These are phyloP conservation scores for Wickerhamiella siamensis DNA, from an alignment of 805 yeast genomes.

Conservation along the genomic window DNA sequence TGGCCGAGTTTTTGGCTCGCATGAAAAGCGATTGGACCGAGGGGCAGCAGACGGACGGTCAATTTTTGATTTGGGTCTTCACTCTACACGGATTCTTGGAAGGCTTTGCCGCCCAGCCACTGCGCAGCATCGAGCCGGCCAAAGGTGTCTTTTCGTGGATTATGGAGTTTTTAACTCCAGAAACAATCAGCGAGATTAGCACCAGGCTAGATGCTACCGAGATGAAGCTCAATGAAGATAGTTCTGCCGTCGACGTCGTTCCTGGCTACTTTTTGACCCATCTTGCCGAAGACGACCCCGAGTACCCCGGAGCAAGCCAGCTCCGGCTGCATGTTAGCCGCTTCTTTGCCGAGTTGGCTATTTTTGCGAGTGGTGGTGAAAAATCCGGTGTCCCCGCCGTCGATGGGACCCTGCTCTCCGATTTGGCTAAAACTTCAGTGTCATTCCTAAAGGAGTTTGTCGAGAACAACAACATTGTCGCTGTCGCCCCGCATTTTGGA, in stretches of 20 bases:
- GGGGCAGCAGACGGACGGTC: conserved; percentile 5
- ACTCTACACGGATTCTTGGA: conserved; percentile 25
- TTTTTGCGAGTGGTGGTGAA: conserved; percentile 2
- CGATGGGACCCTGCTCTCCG: neutral
- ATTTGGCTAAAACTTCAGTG: neutral
- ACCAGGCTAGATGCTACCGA: conserved; percentile 10
- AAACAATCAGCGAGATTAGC: conserved; percentile 8
- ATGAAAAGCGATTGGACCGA: neutral
- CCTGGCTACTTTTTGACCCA: neutral
- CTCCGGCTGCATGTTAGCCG: conserved; percentile 5
- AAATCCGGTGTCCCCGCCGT: neutral
- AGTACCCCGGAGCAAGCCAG: conserved; percentile 11
- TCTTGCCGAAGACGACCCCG: conserved; percentile 1
- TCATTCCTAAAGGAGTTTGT: conserved; percentile 9
- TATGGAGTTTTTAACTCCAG: conserved; percentile 6
- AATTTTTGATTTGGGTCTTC: conserved; percentile 14
- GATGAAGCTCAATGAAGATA: neutral
- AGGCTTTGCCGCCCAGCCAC: conserved; percentile 16
- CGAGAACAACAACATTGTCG: conserved; percentile 17
- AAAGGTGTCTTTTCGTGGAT: conserved; percentile 8
- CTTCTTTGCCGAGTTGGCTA: conserved; percentile 10
- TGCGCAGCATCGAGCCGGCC: conserved; percentile 14
- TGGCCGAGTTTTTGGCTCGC: neutral
- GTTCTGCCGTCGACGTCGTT: neutral
- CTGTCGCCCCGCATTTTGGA: conserved; percentile 4